phyloP scores from a whole-genome alignment of 1,284 basidiomycete genomes.

The Leccinum griseonigrum region DNA sequence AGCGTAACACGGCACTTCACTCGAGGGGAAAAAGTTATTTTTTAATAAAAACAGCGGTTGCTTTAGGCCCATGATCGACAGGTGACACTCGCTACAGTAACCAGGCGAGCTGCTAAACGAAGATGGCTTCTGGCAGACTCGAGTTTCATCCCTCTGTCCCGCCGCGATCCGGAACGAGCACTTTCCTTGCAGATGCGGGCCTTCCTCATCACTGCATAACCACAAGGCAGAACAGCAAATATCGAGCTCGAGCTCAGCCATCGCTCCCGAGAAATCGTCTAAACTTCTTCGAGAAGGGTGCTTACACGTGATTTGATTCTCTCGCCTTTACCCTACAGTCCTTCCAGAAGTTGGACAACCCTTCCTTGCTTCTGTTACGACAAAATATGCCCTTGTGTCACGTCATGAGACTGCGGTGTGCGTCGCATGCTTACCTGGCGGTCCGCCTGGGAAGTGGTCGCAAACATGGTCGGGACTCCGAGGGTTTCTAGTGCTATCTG shows the following conservation, averaged over 20 bases:
- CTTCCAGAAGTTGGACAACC: conserved; percentile 38
- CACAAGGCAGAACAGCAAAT: background rate
- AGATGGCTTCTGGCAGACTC: conserved; percentile 7
- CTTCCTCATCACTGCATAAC: background rate
- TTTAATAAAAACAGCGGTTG: background rate
- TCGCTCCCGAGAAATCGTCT: background rate
- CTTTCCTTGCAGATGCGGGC: background rate
- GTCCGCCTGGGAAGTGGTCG: conserved; percentile 45
- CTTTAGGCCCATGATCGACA: conserved; percentile 9
- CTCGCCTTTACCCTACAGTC: conserved; percentile 15
- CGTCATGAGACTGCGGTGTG: background rate
- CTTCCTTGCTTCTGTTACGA: conserved; percentile 42
- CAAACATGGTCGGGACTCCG: conserved; percentile 69
- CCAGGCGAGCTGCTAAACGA: conserved; percentile 1
- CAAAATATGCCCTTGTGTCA: conserved; percentile 5
- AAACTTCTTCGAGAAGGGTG: background rate
- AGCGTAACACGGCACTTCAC: background rate
- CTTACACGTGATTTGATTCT: conserved; percentile 6
- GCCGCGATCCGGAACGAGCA: conserved; percentile 6
- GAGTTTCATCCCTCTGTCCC: conserved; percentile 3
- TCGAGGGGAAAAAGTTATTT: background rate
- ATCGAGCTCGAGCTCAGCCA: background rate
- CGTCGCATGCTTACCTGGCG: conserved; percentile 48
- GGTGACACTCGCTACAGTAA: conserved; percentile 5
- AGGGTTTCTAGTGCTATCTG: conserved; percentile 58